Evolutionary conservation across 768 basidiomycete genomes (phyloP).

Genomic region (Hygrophoropsis aurantiaca): DNA sequence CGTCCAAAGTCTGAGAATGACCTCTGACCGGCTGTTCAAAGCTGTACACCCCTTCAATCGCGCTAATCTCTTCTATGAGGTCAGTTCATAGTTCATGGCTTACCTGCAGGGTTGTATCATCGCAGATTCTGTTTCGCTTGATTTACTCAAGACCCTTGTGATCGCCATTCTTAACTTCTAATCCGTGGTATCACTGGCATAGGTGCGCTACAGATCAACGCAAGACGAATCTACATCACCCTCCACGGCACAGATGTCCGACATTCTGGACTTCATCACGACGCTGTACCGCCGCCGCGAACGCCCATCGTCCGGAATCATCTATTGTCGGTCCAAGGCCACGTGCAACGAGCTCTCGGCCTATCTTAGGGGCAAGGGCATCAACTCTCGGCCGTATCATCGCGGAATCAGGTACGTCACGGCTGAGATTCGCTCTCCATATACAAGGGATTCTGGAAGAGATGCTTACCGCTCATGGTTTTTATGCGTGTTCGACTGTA

Average conservation of each 20-base stretch:
- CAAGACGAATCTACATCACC: conserved; percentile 47
- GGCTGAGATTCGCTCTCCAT: not conserved
- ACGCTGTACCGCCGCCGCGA: conserved; percentile 60
- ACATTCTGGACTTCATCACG: conserved; percentile 66
- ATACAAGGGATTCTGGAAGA: too few relatives aligned
- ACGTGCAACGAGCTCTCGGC: conserved; percentile 68
- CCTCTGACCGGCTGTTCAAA: conserved; percentile 51
- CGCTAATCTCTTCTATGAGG: conserved; percentile 80
- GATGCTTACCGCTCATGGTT: conserved; percentile 1
- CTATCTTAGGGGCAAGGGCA: conserved; percentile 64
- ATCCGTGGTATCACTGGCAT: too few relatives aligned
- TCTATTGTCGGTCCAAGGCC: conserved; percentile 71
- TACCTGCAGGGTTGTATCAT: not conserved
- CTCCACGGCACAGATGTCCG: conserved; percentile 61
- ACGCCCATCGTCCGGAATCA: conserved; percentile 64
- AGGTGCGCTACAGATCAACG: conserved; percentile 63
- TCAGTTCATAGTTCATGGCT: conserved; percentile 18
- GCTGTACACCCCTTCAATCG: conserved; percentile 83
- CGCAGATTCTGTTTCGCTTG: too few relatives aligned
- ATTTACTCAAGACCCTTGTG: too few relatives aligned
- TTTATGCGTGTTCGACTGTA: not conserved
- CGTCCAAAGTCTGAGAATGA: conserved; percentile 62
- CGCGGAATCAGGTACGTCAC: conserved; percentile 56
- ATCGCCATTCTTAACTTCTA: too few relatives aligned
- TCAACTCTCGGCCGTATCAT: conserved; percentile 74